Percentiles rank a stretch among this genome's conserved stretches.
phyloP scores from a whole-genome alignment of 2,329 filamentous ascomycete species.

The Sporothrix humicola region DNA sequence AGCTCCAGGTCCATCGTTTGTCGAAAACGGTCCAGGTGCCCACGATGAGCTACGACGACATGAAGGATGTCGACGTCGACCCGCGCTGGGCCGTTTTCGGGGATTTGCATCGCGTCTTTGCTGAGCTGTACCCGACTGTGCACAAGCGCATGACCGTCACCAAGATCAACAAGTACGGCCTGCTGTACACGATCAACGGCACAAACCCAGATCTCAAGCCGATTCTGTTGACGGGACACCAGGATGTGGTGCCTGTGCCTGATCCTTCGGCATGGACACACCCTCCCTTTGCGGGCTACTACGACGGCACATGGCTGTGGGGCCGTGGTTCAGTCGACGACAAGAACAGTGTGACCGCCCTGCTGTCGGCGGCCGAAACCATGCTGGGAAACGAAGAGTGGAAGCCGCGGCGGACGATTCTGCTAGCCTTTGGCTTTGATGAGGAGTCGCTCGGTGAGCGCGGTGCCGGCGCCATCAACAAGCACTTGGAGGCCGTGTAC shows the following conservation, averaged over 20 bases:
- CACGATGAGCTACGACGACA: slow-evolving; percentile 47
- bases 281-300: slow-evolving; percentile 64
- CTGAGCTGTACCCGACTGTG: slow-evolving; percentile 57
- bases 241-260: slow-evolving; percentile 67
- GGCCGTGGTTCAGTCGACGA: slow-evolving; percentile 65
- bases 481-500: slow-evolving; percentile 55
- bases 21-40: slow-evolving; percentile 45
- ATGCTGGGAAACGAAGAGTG: slow-evolving; percentile 57
- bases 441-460: slow-evolving; percentile 62
- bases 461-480: slow-evolving; percentile 57
- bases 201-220: slow-evolving; percentile 57
- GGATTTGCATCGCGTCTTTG: slow-evolving; percentile 57
- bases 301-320: slow-evolving; percentile 64
- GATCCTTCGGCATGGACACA: slow-evolving; percentile 63
- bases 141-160: slow-evolving; percentile 52
- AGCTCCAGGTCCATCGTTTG: slow-evolving; percentile 40
- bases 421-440: slow-evolving; percentile 68
- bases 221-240: slow-evolving; percentile 65
- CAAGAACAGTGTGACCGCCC: slow-evolving; percentile 65
- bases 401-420: slow-evolving; percentile 58
- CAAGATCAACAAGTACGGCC: slow-evolving; percentile 63
- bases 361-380: slow-evolving; percentile 61
- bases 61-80: slow-evolving; percentile 61
- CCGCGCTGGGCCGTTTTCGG: slow-evolving; percentile 64
- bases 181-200: slow-evolving; percentile 64